Evolutionary conservation across 1,139 yeast species (phyloP), one percentile per base, ranked within the genome.

Genomic region (Torulaspora pretoriensis): DNA sequence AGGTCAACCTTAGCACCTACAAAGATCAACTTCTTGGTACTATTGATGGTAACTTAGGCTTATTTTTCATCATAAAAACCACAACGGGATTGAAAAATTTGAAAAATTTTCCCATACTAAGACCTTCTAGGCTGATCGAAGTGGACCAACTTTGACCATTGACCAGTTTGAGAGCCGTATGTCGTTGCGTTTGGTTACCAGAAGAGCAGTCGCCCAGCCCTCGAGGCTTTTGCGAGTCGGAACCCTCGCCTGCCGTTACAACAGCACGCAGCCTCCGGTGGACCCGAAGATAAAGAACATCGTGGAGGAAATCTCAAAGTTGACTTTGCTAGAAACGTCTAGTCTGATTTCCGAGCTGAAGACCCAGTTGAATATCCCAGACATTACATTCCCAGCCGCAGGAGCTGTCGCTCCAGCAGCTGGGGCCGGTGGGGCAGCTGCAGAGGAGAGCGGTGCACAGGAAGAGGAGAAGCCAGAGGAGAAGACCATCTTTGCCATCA

Each of bases 291-390:
- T 92, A 67, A 63, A 83, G 38, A 70, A 81, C 51, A 90, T 92
- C 60, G 98, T 94, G 48, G 94, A 88, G 61, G 87, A 87, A 63
- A 92, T 92, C 65, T 82, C 97, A 46, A 78, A 85, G 57, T 77
- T 92, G 66, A 89, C 95, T 14, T 77, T 92, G 48, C 75, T 90
- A 61, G 98, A 92, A 72, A 92, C 98, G 13, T 83, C 96, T 10
- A 68, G 83, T 29, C 78, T 92, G 61, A 86, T 92, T 54, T 68
- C 80, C 40, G 96, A 88, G 67, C 79, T 92, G 62, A 92, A 92
- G 71, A 73, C 82, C 45, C 83, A 82, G 67, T 79, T 92, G 60
- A 89, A 92, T 70, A 90, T 92, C 59, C 88, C 97, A 54, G 98
- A 92, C 65, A 88, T 90, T 58, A 78, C 96, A 10, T 77, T 89